A percentile compares a stretch with the other conserved stretches of the same genome.
phyloP scores from a whole-genome alignment of 495 filamentous ascomycete genomes.

The Bacidia gigantensis region DNA sequence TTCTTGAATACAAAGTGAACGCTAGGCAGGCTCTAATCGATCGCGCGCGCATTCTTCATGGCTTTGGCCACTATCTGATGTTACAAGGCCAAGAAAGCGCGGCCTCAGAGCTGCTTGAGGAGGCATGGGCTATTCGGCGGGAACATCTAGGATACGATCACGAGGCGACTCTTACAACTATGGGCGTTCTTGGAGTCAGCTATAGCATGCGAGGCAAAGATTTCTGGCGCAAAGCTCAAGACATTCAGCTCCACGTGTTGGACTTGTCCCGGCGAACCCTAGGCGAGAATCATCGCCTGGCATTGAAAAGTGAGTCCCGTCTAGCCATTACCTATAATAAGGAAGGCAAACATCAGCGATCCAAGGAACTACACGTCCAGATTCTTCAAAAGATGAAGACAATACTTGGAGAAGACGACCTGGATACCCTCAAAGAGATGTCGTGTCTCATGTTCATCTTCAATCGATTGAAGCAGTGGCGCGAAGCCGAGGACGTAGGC shows the following conservation, averaged over 20 bases:
- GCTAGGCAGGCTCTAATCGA: background rate
- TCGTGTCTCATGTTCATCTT: constrained; percentile 1
- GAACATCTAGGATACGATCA: constrained; percentile 11
- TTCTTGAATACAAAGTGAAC: constrained; percentile 8
- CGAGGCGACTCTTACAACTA: constrained; percentile 7
- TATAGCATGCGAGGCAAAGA: constrained; percentile 3
- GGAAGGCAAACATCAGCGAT: constrained; percentile 1
- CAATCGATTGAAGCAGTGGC: constrained; percentile 4
- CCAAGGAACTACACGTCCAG: constrained; percentile 5
- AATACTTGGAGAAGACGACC: constrained; percentile 6
- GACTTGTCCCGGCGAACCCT: constrained; percentile 6
- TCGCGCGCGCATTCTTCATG: constrained; percentile 11
- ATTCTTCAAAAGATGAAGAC: constrained; percentile 7
- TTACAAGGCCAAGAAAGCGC: constrained; percentile 8
- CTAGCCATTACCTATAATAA: constrained; percentile 7
- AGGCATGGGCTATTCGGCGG: constrained; percentile 7
- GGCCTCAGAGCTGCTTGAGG: constrained; percentile 1
- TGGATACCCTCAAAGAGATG: constrained; percentile 9
- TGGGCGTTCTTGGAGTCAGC: constrained; percentile 5
- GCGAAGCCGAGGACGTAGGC: constrained; percentile 18
- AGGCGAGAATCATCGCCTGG: constrained; percentile 7
- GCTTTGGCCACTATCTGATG: constrained; percentile 9
- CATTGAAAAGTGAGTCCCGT: constrained; percentile 9
- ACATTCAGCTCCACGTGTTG: constrained; percentile 4
- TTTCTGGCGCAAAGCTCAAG: background rate